Evolutionary conservation across 2,329 filamentous ascomycete species (phyloP).

Genomic region (Dactylellina parvicollis): DNA sequence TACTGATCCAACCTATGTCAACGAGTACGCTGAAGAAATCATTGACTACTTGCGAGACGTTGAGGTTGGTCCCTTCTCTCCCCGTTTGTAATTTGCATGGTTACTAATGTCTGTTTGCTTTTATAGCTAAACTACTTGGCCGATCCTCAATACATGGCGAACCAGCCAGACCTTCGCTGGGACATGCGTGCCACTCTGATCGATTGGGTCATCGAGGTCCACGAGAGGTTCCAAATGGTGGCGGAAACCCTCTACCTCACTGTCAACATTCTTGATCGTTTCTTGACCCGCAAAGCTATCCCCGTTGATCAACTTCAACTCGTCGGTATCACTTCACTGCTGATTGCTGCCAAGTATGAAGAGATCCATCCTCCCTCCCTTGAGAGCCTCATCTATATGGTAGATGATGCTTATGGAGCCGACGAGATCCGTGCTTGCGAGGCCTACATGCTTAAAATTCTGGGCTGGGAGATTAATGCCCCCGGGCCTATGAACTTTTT

Average conservation of each 20-base stretch:
- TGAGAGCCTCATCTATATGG: conserved; percentile 97
- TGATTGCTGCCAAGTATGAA: conserved; percentile 97
- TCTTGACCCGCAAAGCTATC: conserved; percentile 92
- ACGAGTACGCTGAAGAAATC: conserved; percentile 41
- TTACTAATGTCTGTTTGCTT: conserved; percentile 55
- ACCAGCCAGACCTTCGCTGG: conserved; percentile 97
- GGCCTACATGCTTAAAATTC: conserved; percentile 96
- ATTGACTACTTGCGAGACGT: conserved; percentile 2
- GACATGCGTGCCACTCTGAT: conserved; percentile 97
- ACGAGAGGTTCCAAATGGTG: conserved; percentile 86
- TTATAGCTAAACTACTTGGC: conserved; percentile 80
- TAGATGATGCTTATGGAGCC: conserved; percentile 85
- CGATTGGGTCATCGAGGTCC: conserved; percentile 98
- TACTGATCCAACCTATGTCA: conserved; percentile 21
- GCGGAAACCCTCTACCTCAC: conserved; percentile 95
- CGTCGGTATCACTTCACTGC: conserved; percentile 93
- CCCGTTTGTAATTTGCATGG: background rate
- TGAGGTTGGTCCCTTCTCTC: conserved; percentile 31
- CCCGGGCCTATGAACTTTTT: conserved; percentile 99
- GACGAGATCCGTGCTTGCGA: conserved; percentile 91
- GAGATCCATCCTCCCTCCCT: conserved; percentile 96
- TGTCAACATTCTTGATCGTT: conserved; percentile 97
- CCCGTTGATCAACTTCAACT: conserved; percentile 94
- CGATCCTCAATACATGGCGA: conserved; percentile 94
- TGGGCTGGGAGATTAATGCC: conserved; percentile 94